Evolutionary conservation across 2,329 filamentous ascomycete genomes (phyloP).

Genomic region (Fusarium citri): DNA sequence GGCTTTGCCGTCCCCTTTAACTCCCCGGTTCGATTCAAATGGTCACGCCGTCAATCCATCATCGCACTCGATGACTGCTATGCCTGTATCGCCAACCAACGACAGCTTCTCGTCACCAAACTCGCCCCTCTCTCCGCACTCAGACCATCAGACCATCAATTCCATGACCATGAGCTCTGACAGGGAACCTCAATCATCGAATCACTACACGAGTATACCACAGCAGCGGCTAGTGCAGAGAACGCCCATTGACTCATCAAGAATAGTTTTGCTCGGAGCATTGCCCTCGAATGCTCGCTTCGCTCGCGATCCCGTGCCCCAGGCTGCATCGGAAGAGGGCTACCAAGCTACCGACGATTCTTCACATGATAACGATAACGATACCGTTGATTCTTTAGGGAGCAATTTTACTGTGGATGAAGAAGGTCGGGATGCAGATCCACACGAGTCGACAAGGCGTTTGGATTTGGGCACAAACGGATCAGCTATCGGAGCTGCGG

Average conservation of each 20-base stretch:
- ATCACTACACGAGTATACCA: background rate
- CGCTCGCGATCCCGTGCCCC: slow-evolving; percentile 32
- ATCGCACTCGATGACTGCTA: slow-evolving; percentile 55
- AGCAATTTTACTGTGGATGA: slow-evolving; percentile 70
- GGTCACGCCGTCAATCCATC: slow-evolving; percentile 54
- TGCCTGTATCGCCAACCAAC: slow-evolving; percentile 39
- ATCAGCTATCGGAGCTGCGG: background rate
- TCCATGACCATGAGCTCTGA: slow-evolving; percentile 20
- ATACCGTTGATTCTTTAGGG: slow-evolving; percentile 59
- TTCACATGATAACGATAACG: slow-evolving; percentile 3
- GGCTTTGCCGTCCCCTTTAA: slow-evolving; percentile 59
- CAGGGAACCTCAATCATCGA: slow-evolving; percentile 8
- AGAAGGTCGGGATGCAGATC: slow-evolving; percentile 49
- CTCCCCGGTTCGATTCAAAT: slow-evolving; percentile 59
- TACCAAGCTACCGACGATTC: background rate
- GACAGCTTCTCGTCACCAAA: slow-evolving; percentile 27
- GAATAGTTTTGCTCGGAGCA: slow-evolving; percentile 66
- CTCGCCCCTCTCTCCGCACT: slow-evolving; percentile 31
- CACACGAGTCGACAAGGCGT: slow-evolving; percentile 45
- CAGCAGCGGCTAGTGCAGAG: slow-evolving; percentile 53
- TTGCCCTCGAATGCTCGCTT: slow-evolving; percentile 61
- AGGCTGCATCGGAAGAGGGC: slow-evolving; percentile 4
- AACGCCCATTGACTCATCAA: slow-evolving; percentile 63
- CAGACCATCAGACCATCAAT: slow-evolving; percentile 22
- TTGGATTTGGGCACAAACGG: slow-evolving; percentile 29